Percentiles rank a stretch among this genome's conserved stretches.
Conservation (phyloP, 2,329 filamentous ascomycete species). For the Akanthomyces uredinophilus region DNA sequence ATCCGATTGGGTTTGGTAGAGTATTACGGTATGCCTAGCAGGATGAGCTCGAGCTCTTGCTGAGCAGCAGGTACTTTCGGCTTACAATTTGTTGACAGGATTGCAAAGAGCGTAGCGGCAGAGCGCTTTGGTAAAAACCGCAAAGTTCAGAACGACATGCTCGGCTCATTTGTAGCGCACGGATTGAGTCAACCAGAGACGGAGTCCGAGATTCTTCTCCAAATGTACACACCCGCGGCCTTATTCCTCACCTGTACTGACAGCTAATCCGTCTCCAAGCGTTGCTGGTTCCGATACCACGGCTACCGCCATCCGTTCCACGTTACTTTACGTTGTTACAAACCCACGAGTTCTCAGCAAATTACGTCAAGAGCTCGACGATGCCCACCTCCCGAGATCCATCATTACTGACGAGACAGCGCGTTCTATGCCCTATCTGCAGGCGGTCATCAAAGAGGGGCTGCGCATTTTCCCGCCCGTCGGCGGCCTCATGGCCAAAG, state of each 20-base stretch:
- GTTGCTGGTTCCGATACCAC: constrained; percentile 55
- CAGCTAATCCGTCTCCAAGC: constrained; percentile 23
- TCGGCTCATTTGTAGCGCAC: constrained; percentile 38
- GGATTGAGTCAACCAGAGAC: constrained; percentile 34
- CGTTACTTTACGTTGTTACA: constrained; percentile 41
- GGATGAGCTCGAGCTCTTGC: background rate
- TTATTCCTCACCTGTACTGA: background rate
- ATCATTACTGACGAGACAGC: constrained; percentile 31
- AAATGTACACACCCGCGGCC: constrained; percentile 24
- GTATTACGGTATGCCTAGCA: constrained; percentile 36
- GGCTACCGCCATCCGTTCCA: constrained; percentile 42
- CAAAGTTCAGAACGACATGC: constrained; percentile 46
- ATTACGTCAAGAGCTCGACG: constrained; percentile 21
- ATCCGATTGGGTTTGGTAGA: constrained; percentile 34
- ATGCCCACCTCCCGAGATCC: constrained; percentile 16
- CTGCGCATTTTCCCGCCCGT: constrained; percentile 35
- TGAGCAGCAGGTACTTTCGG: too few species aligned
- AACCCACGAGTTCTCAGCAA: constrained; percentile 37
- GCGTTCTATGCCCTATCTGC: constrained; percentile 36
- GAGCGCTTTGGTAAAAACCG: constrained; percentile 40
- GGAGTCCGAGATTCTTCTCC: constrained; percentile 40
- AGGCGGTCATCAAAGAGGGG: constrained; percentile 47
- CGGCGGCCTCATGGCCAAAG: constrained; percentile 32
- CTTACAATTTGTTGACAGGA: constrained; percentile 13
- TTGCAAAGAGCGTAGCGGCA: constrained; percentile 41